Evolutionary conservation across 192 early-diverging fungal species (phyloP).

Genomic region (Mortierella claussenii): DNA sequence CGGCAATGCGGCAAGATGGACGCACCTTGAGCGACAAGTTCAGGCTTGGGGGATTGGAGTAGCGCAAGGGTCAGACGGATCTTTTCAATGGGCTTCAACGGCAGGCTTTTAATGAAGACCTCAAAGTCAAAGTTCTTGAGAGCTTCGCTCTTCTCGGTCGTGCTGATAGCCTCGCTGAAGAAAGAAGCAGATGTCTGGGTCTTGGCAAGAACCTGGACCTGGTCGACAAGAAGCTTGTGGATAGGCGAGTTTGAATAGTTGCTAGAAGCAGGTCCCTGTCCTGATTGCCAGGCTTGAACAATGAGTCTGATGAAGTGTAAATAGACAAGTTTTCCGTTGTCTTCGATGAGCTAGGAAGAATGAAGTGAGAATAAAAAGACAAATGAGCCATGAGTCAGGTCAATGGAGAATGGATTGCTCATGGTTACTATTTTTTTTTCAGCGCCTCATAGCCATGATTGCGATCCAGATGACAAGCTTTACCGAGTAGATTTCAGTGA

Average conservation of each 20-base stretch:
- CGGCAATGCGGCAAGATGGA: too few relatives aligned
- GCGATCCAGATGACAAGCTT: slow-evolving; percentile 2
- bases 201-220: slow-evolving; percentile 48
- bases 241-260: slow-evolving; percentile 42
- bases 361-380: not conserved
- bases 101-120: slow-evolving; percentile 42
- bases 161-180: slow-evolving; percentile 60
- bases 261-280: slow-evolving; percentile 27
- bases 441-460: not conserved
- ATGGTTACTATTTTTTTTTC: not conserved
- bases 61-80: slow-evolving; percentile 53
- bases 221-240: slow-evolving; percentile 55
- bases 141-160: slow-evolving; percentile 55
- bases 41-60: slow-evolving; percentile 49
- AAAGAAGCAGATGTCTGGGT: slow-evolving; percentile 40
- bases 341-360: slow-evolving; percentile 56
- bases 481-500: slow-evolving; percentile 63
- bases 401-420: too few relatives aligned
- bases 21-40: slow-evolving; percentile 56
- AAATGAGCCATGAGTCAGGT: not conserved
- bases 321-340: slow-evolving; percentile 62
- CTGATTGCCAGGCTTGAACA: slow-evolving; percentile 49
- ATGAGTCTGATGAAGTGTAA: slow-evolving; percentile 60
- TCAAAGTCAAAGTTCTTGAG: slow-evolving; percentile 58
- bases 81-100: slow-evolving; percentile 52